Evolutionary conservation across 192 early-diverging fungal species (phyloP), one percentile per base, ranked within the genome.

Genomic region (Pilaira anomala): DNA sequence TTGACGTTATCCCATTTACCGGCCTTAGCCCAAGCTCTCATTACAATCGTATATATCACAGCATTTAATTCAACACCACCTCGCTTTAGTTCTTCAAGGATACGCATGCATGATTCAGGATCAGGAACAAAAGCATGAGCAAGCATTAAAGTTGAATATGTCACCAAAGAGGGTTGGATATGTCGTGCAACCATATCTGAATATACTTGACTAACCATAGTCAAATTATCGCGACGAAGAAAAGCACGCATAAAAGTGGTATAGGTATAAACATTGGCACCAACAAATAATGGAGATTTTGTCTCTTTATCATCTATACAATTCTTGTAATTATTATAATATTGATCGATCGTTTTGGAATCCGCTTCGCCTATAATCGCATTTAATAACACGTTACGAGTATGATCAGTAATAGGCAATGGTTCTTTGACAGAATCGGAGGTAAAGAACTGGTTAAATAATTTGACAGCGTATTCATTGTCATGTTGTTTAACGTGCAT

Each of bases 11-110:
- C 63, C 50, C 53, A 64, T 19, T 59, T 64, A 11, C 54, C 25
- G n/a, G 62, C 59, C 53, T 76, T 65, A 25, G 60, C 70, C 74
- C 73, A 78, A 4, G 69, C 73, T 56, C 66, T 67, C 40, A 76
- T 70, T 3, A 73, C 30, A 48, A 74, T 70, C 1, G 77, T 72
- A 42, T 76, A 78, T 18, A 54, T 21, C 7, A 48, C 61, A 21
- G 62, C 62, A 65, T 75, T 76, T 8, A 67, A 56, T 51, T 69
- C 42, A 14, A 75, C 19, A 12, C 25, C 26, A 28, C 30, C 28
- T 6, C 13, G 36, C 24, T 68, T 68, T 26, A 78, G 39, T 48
- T 63, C 61, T 8, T 67, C 19, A 50, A 69, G 54, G 3, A 72
- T 63, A 25, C 48, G 18, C 4, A 33, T 25, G 6, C 70, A 71